A percentile compares a stretch with the other conserved stretches of the same genome.
Conservation (phyloP, 108 stramenopile species). For the Pseudonitzschia pungens region DNA sequence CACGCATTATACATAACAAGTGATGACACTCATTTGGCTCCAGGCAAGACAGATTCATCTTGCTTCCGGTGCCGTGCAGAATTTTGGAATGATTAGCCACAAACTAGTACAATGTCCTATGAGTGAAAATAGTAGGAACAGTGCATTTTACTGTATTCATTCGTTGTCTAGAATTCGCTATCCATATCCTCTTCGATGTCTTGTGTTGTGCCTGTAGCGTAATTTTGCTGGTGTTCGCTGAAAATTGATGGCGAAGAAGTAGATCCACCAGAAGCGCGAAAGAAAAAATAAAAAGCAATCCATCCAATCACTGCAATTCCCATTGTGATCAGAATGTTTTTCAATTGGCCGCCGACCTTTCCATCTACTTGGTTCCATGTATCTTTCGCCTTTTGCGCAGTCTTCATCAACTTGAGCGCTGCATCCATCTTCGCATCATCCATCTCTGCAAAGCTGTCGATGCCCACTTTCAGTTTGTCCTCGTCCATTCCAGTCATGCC, state of each 20-base stretch:
- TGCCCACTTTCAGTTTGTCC: slow-evolving; percentile 54
- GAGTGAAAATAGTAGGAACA: not conserved
- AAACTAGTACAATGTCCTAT: no score
- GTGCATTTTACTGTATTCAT: not conserved
- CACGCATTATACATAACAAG: no score
- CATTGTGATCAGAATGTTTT: slow-evolving; percentile 23
- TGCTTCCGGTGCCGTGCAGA: no score
- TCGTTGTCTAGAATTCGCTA: slow-evolving; percentile 25
- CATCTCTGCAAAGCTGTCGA: slow-evolving; percentile 69
- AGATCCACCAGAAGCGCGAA: not conserved
- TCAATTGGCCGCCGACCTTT: slow-evolving; percentile 39
- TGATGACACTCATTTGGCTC: no score
- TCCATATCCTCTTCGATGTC: slow-evolving; percentile 20
- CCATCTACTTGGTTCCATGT: slow-evolving; percentile 36
- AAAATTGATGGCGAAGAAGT: not conserved
- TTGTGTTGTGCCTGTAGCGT: not conserved
- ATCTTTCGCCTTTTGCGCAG: slow-evolving; percentile 46
- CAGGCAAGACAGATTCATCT: no score
- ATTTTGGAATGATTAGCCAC: no score
- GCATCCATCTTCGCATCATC: slow-evolving; percentile 64
- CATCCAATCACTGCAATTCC: slow-evolving; percentile 14
- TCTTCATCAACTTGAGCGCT: slow-evolving; percentile 49
- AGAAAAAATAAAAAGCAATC: slow-evolving; percentile 18
- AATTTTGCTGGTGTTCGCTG: not conserved
- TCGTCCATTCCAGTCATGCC: slow-evolving; percentile 42